Percentiles rank a stretch among this genome's conserved stretches.
phyloP scores from a whole-genome alignment of 768 basidiomycete species.

The Boletellus ananas region DNA sequence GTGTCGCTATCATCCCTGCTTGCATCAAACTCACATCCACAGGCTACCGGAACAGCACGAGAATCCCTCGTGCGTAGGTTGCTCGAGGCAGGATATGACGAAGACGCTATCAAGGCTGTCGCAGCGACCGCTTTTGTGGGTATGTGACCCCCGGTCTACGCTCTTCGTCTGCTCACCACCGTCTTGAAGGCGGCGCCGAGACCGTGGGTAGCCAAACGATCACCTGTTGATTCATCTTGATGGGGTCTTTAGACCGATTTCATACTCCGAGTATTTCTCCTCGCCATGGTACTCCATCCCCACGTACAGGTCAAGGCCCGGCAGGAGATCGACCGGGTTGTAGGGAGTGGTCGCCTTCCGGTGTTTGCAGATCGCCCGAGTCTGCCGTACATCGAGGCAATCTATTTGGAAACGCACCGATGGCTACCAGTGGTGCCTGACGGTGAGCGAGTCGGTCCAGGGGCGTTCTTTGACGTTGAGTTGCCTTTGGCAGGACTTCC shows the following conservation, averaged over 20 bases:
- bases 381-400: conserved; percentile 32
- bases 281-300: conserved; percentile 34
- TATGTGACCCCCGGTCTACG: neutral
- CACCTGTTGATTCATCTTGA: neutral
- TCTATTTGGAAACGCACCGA: conserved; percentile 30
- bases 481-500: conserved; percentile 16
- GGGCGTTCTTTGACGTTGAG: neutral
- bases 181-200: conserved; percentile 22
- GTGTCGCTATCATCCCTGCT: neutral
- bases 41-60: conserved; percentile 20
- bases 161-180: neutral
- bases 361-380: conserved; percentile 21
- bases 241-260: conserved; percentile 10
- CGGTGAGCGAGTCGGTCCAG: conserved; percentile 17
- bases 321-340: conserved; percentile 29
- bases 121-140: conserved; percentile 23
- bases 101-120: conserved; percentile 21
- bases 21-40: neutral
- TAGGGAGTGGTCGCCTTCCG: conserved; percentile 31
- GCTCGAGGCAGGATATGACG: conserved; percentile 1
- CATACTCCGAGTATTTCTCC: conserved; percentile 24
- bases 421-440: conserved; percentile 30
- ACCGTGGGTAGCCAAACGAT: conserved; percentile 15
- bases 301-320: conserved; percentile 30
- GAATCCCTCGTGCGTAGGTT: conserved; percentile 23